phyloP scores from a whole-genome alignment of 129 eudicot species.

The Artemisia argyi region DNA sequence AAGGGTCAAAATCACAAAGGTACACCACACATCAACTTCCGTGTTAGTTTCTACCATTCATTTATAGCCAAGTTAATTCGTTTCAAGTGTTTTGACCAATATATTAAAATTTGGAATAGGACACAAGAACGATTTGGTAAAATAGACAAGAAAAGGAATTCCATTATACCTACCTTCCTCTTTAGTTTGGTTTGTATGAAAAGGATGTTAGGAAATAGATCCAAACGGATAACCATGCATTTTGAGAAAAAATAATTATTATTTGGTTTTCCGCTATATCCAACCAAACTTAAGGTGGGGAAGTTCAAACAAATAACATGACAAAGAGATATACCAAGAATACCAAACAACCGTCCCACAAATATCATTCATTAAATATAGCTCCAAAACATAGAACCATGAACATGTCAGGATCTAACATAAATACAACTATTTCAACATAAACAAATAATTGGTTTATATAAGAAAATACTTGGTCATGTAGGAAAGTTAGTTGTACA shows the following conservation, averaged over 20 bases:
- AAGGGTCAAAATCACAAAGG: not conserved
- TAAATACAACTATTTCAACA: not conserved
- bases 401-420: conserved; percentile 5
- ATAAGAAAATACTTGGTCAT: not conserved
- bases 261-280: conserved; percentile 2
- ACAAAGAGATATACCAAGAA: conserved; percentile 8
- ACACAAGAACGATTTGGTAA: not conserved
- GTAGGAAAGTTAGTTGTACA: not conserved
- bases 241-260: not conserved
- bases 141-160: conserved; percentile 10
- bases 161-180: not conserved
- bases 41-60: not conserved
- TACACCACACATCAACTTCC: not conserved
- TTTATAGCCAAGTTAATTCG: not conserved
- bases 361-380: not conserved
- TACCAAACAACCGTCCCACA: conserved; percentile 2
- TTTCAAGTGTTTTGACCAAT: not conserved
- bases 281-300: conserved; percentile 1
- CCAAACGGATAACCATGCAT: conserved; percentile 1
- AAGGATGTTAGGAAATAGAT: conserved; percentile 17
- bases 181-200: conserved; percentile 14
- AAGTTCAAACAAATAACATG: conserved; percentile 16
- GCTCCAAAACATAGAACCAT: not conserved
- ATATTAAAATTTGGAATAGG: not conserved
- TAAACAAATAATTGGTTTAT: not conserved